Evolutionary conservation across 331 rosid species (phyloP), one percentile per base, ranked within the genome.

Genomic region (Acacia pycnantha): DNA sequence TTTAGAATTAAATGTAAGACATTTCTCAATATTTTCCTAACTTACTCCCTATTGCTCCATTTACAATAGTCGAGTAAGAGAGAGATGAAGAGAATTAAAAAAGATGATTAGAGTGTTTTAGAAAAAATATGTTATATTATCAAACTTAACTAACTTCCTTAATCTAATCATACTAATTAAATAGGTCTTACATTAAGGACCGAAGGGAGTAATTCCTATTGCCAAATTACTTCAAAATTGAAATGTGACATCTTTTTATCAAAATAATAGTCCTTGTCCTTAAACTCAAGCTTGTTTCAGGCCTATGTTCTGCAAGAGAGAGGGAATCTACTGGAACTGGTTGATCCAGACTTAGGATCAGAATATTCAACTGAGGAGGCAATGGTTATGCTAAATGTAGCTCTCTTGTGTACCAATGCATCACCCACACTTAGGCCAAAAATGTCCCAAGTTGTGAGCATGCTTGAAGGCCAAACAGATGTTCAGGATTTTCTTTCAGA

Each of bases 281-380:
- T 14, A 82, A 79, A 59, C 73, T 73, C 79, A 82, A 83, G 76
- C 51, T 78, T 85, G 6, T 82, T 70, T 54, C 86, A 95, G 99
- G 99, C 99, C 48, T 88, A 94, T 82, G 98, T 93, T 73, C 73
- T 95, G 85, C 98, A 92, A 92, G 97, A 93, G 86, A 91, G 93
- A 80, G 98, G 97, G 66, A 86, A 47, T 83, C 91, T 95, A 75
- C 61, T 92, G 86, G 98, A 92, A 86, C 84, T 95, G 81, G 94
- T 95, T 70, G 97, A 95, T 83, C 98, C 98, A 79, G 77, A 85
- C 24, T 74, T 95, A 85, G 97, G 98, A 46, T 85, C 98, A 77
- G 89, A 90, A 24, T 93, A 87, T 83, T 83, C 94, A 56, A 78
- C 85, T 46, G 94, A 95, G 75, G 98, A 93, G 79, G 90, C 89